These are phyloP conservation scores for Colletotrichum tabaci DNA, from an alignment of 2,329 filamentous ascomycete species.

Conservation along the genomic window DNA sequence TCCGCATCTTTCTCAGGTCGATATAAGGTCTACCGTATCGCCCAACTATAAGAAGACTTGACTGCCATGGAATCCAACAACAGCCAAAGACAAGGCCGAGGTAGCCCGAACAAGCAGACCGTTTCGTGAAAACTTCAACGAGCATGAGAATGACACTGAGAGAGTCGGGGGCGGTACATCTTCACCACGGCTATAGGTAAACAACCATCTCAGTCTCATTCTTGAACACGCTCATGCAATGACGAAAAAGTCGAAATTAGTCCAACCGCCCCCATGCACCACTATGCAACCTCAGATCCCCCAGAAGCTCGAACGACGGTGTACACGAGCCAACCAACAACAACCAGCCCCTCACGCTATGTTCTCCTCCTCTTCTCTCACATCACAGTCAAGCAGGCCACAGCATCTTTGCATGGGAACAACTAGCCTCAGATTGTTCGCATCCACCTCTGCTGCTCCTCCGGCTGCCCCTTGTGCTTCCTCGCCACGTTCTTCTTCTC, in stretches of 20 bases:
- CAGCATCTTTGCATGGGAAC: slow-evolving; percentile 6
- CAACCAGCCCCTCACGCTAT: slow-evolving; percentile 12
- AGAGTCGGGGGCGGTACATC: no score
- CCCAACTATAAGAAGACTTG: no score
- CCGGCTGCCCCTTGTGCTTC: not conserved
- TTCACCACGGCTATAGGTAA: not conserved
- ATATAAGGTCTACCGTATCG: no score
- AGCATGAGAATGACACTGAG: no score
- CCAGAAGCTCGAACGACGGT: slow-evolving; percentile 12
- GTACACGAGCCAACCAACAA: not conserved
- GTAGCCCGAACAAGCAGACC: no score
- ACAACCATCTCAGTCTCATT: slow-evolving; percentile 2
- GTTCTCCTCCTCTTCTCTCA: not conserved
- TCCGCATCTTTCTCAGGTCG: no score
- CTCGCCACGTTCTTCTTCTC: no score
- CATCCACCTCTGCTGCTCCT: not conserved
- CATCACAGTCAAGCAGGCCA: slow-evolving; percentile 7
- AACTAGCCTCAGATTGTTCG: slow-evolving; percentile 27
- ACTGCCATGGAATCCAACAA: no score
- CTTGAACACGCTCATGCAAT: slow-evolving; percentile 32
- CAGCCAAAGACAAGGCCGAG: no score
- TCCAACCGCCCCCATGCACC: slow-evolving; percentile 17
- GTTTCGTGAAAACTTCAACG: no score
- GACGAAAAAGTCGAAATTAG: slow-evolving; percentile 21
- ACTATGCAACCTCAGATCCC: slow-evolving; percentile 18